Conservation (phyloP, 768 basidiomycete genomes). For the Lactarius sp. region DNA sequence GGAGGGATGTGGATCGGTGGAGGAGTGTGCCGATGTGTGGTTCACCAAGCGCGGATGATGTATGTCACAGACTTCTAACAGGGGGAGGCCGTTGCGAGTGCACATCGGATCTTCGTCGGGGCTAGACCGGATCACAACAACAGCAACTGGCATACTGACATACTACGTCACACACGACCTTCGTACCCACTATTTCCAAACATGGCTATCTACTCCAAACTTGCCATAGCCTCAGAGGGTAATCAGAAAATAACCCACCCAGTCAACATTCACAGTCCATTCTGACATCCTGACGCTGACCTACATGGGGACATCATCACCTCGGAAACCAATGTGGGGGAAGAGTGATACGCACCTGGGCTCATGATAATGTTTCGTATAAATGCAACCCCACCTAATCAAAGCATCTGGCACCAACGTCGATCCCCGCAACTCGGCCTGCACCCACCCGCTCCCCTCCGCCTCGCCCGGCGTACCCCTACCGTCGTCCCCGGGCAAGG, state of each 20-base stretch:
- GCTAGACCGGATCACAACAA: not conserved
- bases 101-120: not conserved
- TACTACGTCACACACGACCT: not conserved
- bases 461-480: conserved; percentile 64
- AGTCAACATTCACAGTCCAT: not conserved
- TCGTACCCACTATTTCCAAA: not conserved
- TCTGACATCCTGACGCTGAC: not conserved
- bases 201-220: not conserved
- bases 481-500: conserved; percentile 47
- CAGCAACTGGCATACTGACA: not conserved
- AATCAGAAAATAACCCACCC: conserved; percentile 1
- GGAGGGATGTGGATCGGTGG: not conserved
- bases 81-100: too few species aligned
- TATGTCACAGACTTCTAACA: too few species aligned
- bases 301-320: not conserved
- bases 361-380: conserved; percentile 2
- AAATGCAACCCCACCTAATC: not conserved
- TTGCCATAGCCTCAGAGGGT: not conserved
- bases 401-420: conserved; percentile 1
- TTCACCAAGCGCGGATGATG: not conserved
- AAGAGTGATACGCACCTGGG: conserved; percentile 13
- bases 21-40: not conserved
- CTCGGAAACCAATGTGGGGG: too few species aligned
- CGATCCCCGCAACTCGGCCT: not conserved
- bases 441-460: conserved; percentile 32